Percentiles rank a stretch among this genome's conserved stretches.
Evolutionary conservation across 2,329 filamentous ascomycete species (phyloP).

Genomic region (Alternaria angustiovoidea): DNA sequence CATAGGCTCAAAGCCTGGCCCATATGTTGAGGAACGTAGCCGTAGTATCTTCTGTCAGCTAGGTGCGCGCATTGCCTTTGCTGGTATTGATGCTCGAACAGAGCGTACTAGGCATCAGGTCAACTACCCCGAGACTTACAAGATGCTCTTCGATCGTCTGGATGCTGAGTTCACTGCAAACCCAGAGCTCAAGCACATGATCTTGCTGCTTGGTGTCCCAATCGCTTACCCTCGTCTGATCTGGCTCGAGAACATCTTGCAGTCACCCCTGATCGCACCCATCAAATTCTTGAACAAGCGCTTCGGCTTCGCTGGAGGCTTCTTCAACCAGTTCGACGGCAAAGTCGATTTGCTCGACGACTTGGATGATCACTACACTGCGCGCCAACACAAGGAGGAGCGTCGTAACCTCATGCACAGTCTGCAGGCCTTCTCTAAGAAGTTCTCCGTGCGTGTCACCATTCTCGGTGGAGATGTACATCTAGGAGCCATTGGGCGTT

Average conservation of each 20-base stretch:
- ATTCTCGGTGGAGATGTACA: slow-evolving; percentile 72
- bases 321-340: slow-evolving; percentile 95
- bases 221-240: slow-evolving; percentile 78
- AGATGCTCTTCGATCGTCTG: slow-evolving; percentile 66
- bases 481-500: slow-evolving; percentile 68
- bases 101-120: slow-evolving; percentile 90
- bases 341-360: slow-evolving; percentile 71
- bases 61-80: slow-evolving; percentile 69
- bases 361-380: slow-evolving; percentile 80
- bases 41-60: slow-evolving; percentile 70
- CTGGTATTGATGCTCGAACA: slow-evolving; percentile 68
- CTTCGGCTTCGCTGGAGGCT: slow-evolving; percentile 82
- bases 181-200: slow-evolving; percentile 68
- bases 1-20: slow-evolving; percentile 74
- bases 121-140: slow-evolving; percentile 77
- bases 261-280: slow-evolving; percentile 84
- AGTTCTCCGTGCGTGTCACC: slow-evolving; percentile 65
- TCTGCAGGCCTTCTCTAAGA: slow-evolving; percentile 66
- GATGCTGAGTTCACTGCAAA: slow-evolving; percentile 61
- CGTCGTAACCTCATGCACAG: slow-evolving; percentile 74
- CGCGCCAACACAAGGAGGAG: slow-evolving; percentile 88
- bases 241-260: slow-evolving; percentile 95
- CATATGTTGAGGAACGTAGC: slow-evolving; percentile 69
- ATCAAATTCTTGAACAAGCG: slow-evolving; percentile 89
- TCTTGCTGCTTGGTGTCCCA: slow-evolving; percentile 73